Evolutionary conservation across 2,329 filamentous ascomycete genomes (phyloP), one percentile per base, ranked within the genome.

Genomic region (Aspergillus jensenii): DNA sequence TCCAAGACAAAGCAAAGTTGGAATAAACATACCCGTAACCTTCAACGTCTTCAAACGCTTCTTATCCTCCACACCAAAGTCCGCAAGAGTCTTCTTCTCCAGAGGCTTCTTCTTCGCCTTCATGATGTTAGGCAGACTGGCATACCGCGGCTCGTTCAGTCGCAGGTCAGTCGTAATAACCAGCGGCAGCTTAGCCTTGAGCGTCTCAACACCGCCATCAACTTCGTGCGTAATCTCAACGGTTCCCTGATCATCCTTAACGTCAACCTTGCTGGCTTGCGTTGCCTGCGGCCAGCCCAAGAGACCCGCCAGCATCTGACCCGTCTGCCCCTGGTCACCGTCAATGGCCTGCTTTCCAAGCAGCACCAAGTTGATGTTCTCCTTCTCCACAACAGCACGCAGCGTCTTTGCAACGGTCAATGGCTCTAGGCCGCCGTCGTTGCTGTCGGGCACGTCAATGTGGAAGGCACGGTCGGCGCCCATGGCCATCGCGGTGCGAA

Each of bases 91-190:
- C 84, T 91, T 89, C 89, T 97, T 98, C 70, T 95, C 91, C 68
- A 99, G 72, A 71, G 90, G 90, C 89, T 99, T 99, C 90, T 98
- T 99, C 90, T 99, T 99, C 53, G 95, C 95, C 88, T 98, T 99
- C 95, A 99, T 99, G 65, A 99, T 98, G 74, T 98, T 98, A 51
- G 93, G 93, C 84, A 99, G 76, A 77, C 87, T 96, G 21, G 93
- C 95, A 76, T 96, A 99, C 64, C 95, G 83, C 59, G 95, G 95
- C 84, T 96, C 91, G 73, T 99, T 99, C 75, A 99, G 80, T 52
- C 95, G 82, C 79, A 99, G 76, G 81, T 99, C 95, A 61, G 95
- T 96, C 61, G 95, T 99, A 68, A 99, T 90, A 52, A 99, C 81
- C 87, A 98, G 87, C 0, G 95, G 95, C 76, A 99, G 78, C 81